These are phyloP conservation scores for Entophlyctis helioformis DNA, from an alignment of 192 early-diverging fungal genomes.

Conservation along the genomic window DNA sequence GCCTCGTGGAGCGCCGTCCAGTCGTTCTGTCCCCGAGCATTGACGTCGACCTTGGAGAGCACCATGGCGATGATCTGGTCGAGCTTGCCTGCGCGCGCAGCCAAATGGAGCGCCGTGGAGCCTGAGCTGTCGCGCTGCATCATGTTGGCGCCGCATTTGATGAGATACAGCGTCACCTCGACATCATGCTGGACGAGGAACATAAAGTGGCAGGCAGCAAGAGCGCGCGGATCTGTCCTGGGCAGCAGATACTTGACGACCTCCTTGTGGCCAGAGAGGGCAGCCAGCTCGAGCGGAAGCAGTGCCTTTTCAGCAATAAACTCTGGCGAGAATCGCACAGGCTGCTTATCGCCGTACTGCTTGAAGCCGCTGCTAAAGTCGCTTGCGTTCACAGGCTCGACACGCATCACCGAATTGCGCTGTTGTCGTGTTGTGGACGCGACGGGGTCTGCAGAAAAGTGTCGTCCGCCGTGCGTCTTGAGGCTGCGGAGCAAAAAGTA, in stretches of 20 bases:
- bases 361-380: neutral
- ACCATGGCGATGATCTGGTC: constrained; percentile 19
- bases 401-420: neutral
- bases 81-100: constrained; percentile 18
- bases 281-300: neutral
- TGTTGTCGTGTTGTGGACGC: neutral
- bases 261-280: neutral
- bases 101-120: constrained; percentile 20
- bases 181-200: constrained; percentile 19
- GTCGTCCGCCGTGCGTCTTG: constrained; percentile 4
- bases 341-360: no score
- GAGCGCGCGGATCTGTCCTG: constrained; percentile 18
- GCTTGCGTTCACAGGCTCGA: constrained; percentile 10
- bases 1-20: constrained; percentile 36
- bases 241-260: neutral
- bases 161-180: constrained; percentile 11
- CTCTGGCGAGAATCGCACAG: no score
- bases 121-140: constrained; percentile 14
- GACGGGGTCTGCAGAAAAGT: neutral
- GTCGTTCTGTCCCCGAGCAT: constrained; percentile 15
- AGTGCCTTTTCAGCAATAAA: no score
- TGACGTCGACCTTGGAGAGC: constrained; percentile 15
- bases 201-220: constrained; percentile 14
- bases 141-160: constrained; percentile 11
- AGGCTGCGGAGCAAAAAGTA: constrained; percentile 27